These are phyloP conservation scores for Auriscalpium microsporum DNA, from an alignment of 768 basidiomycete species.

Conservation along the genomic window DNA sequence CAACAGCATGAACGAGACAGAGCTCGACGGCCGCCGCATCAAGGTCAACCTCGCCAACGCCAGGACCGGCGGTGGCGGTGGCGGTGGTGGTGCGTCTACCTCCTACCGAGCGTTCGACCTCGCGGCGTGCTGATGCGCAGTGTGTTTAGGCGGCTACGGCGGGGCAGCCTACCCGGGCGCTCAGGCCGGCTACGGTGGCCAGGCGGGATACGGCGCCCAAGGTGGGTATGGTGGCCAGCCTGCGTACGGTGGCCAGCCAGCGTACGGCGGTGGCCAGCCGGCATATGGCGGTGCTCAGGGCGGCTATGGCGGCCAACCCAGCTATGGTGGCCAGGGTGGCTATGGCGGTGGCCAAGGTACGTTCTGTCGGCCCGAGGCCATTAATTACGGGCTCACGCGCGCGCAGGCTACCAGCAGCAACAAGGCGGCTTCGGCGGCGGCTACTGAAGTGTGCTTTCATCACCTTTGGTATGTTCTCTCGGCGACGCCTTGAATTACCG, in stretches of 20 bases:
- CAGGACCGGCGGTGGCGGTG: slow-evolving; percentile 38
- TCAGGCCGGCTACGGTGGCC: slow-evolving; percentile 15
- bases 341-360: slow-evolving; percentile 19
- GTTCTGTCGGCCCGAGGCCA: background rate
- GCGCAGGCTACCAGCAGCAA: background rate
- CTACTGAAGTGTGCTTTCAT: background rate
- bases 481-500: background rate
- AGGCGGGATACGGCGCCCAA: slow-evolving; percentile 8
- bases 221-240: slow-evolving; percentile 15
- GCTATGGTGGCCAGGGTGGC: slow-evolving; percentile 14
- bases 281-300: slow-evolving; percentile 10
- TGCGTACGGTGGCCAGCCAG: slow-evolving; percentile 7
- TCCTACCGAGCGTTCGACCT: background rate
- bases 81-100: slow-evolving; percentile 22
- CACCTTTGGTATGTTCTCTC: background rate
- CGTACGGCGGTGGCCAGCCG: slow-evolving; percentile 16
- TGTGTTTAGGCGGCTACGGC: slow-evolving; percentile 21
- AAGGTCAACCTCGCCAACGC: slow-evolving; percentile 82
- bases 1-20: slow-evolving; percentile 69
- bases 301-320: slow-evolving; percentile 13
- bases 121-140: background rate
- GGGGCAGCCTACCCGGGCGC: slow-evolving; percentile 12
- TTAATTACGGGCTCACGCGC: background rate
- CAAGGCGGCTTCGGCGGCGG: background rate
- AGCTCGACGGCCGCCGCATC: slow-evolving; percentile 88